A percentile compares a stretch with the other conserved stretches of the same genome.
These are phyloP conservation scores for Lichtheimia hyalospora DNA, from an alignment of 371 early-diverging fungal species.

Conservation along the genomic window DNA sequence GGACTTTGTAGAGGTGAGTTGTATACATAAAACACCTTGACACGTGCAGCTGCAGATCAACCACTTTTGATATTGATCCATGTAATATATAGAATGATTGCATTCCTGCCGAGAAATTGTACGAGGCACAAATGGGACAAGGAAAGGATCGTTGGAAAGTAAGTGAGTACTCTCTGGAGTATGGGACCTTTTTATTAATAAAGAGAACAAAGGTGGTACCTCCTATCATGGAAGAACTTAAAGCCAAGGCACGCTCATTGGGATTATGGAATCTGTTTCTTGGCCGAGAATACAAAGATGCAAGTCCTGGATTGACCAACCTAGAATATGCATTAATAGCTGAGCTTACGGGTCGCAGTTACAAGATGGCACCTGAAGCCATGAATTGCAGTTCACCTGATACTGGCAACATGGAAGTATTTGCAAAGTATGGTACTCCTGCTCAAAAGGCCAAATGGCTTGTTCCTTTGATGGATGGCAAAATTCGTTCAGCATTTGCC, in stretches of 20 bases:
- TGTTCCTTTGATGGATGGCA: slow-evolving; percentile 80
- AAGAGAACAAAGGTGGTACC: slow-evolving; percentile 43
- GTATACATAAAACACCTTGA: slow-evolving; percentile 17
- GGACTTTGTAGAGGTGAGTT: slow-evolving; percentile 72
- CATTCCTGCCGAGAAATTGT: slow-evolving; percentile 86
- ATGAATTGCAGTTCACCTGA: slow-evolving; percentile 94
- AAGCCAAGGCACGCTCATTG: slow-evolving; percentile 82
- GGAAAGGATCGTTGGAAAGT: slow-evolving; percentile 79
- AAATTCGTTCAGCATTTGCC: slow-evolving; percentile 95
- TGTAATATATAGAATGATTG: slow-evolving; percentile 77
- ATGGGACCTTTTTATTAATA: too few species aligned
- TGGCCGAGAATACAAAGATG: slow-evolving; percentile 63
- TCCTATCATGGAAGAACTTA: slow-evolving; percentile 83
- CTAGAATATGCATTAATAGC: slow-evolving; percentile 92
- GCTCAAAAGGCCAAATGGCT: slow-evolving; percentile 88
- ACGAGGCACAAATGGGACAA: slow-evolving; percentile 69
- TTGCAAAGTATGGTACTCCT: slow-evolving; percentile 89
- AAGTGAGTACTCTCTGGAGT: too few species aligned
- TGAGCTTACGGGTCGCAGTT: slow-evolving; percentile 82
- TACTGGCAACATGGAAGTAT: slow-evolving; percentile 98
- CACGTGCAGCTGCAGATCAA: neutral
- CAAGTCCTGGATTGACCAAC: slow-evolving; percentile 91
- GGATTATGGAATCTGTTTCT: slow-evolving; percentile 97
- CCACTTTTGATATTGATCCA: neutral
- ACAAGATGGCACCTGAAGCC: slow-evolving; percentile 76